Percentiles rank a stretch among this genome's conserved stretches.
phyloP scores from a whole-genome alignment of 208 protist genomes.

The Herpetomonas samuelpessoai region DNA sequence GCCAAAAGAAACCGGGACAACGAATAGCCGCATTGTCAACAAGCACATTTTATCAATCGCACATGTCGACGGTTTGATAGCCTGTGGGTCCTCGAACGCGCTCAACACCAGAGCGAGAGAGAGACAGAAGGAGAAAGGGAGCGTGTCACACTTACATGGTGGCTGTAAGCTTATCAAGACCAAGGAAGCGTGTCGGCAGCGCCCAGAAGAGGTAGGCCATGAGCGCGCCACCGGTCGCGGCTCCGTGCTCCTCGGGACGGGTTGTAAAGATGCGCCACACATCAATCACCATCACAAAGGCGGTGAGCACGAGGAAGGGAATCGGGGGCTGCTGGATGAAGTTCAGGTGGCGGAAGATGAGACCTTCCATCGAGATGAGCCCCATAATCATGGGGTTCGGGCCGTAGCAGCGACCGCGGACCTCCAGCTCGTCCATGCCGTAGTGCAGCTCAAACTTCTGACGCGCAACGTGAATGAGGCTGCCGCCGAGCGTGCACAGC shows the following conservation, averaged over 20 bases:
- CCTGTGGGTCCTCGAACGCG: too few relatives aligned
- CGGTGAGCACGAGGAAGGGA: constrained; percentile 85
- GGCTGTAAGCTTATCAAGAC: constrained; percentile 84
- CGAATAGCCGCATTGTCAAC: too few relatives aligned
- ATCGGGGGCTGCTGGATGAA: constrained; percentile 90
- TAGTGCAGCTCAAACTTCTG: constrained; percentile 85
- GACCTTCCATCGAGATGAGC: constrained; percentile 76
- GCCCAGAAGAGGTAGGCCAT: constrained; percentile 88
- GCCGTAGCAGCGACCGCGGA: constrained; percentile 84
- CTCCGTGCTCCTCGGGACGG: constrained; percentile 79
- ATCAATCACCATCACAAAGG: constrained; percentile 88
- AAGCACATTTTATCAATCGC: too few relatives aligned
- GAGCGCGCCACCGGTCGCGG: constrained; percentile 79
- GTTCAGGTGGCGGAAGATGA: constrained; percentile 90
- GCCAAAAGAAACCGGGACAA: too few relatives aligned
- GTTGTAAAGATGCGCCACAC: constrained; percentile 88
- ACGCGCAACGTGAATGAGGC: constrained; percentile 72
- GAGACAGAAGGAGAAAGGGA: too few relatives aligned
- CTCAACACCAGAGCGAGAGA: too few relatives aligned
- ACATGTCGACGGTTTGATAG: too few relatives aligned
- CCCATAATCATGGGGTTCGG: constrained; percentile 88
- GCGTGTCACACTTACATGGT: constrained; percentile 63
- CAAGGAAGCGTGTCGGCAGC: constrained; percentile 78
- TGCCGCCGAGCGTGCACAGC: constrained; percentile 70
- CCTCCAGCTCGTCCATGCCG: constrained; percentile 81